Base-by-base conservation (phyloP, 2,329 filamentous ascomycete species). In the Penicillium sumatraense region DNA sequence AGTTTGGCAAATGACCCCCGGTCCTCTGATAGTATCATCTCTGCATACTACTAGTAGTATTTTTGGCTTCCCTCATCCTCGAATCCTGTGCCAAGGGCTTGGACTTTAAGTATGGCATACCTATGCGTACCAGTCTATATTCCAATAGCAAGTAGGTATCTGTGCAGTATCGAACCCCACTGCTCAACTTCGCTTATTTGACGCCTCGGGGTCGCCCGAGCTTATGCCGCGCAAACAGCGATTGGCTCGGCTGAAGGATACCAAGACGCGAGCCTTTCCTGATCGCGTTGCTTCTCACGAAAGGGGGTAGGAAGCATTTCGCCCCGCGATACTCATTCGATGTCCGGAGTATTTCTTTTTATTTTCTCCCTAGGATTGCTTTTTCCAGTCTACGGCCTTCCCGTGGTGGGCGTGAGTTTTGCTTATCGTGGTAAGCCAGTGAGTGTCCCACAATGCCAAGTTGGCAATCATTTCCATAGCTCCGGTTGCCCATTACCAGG, bases 241-340 rank as follows among this genome's bases (percentile, higher is more conserved):
- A 51, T 51, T 51, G 48, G 48, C 29, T 9, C 29, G 29, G 11
- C 11, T 14, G 49, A 10, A 20, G 23, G 42, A 50, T 52, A 56
- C 60, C 60, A 62, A 62, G 60, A 56, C 62, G 53, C 59, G 58
- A 59, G 59, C 62, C 62, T 64, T 64, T 63, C 60, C 62, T 20
- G 35, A 58, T 60, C 48, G 45, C 29, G 56, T 51, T 50, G n/a
- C 46, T 57, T 61, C 61, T 50, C 56, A 61, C 62, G 62, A 59
- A 57, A 20, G 40, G 24, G 14, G 42, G 2, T 8, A 38, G 18
- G 26, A 5, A 27, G 7, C 20, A 6, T 7, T 31, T 46, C 14
- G 26, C 26, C 26, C 26, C 42, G 26, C 42, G 42, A 4, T 46
- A 20, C 24, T 21, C 14, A 45, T 29, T 45, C 24, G 13, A 24